These are phyloP conservation scores for Yarrowia sp. DNA, from an alignment of 805 yeast genomes.

Conservation along the genomic window DNA sequence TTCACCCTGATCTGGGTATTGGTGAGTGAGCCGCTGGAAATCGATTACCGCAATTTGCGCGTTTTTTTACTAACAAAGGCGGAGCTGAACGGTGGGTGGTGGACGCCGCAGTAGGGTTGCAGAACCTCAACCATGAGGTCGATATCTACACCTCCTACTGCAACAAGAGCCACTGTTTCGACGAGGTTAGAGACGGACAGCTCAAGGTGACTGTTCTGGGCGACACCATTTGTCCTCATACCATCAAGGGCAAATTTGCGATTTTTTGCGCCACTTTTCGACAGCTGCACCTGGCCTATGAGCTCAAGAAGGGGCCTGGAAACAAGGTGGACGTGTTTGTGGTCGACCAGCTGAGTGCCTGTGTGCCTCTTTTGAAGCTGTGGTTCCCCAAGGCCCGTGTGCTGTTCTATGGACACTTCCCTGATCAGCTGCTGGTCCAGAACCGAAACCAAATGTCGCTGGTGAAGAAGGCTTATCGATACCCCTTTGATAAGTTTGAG, in stretches of 20 bases:
- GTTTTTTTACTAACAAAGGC: slow-evolving; percentile 33
- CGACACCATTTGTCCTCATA: slow-evolving; percentile 73
- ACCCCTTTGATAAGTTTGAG: slow-evolving; percentile 82
- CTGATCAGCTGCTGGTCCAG: slow-evolving; percentile 75
- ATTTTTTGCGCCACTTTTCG: slow-evolving; percentile 81
- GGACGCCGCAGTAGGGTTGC: slow-evolving; percentile 88
- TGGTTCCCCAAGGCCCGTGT: slow-evolving; percentile 46
- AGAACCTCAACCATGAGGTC: slow-evolving; percentile 61
- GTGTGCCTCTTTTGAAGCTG: slow-evolving; percentile 65
- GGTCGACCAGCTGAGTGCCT: slow-evolving; percentile 84
- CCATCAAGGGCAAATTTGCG: slow-evolving; percentile 61
- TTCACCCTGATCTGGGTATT: slow-evolving; percentile 95
- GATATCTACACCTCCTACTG: slow-evolving; percentile 86
- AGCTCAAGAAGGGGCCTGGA: slow-evolving; percentile 50
- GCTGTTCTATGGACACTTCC: slow-evolving; percentile 93
- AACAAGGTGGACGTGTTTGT: slow-evolving; percentile 64
- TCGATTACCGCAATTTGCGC: background rate
- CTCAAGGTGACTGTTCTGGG: slow-evolving; percentile 73
- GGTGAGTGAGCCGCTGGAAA: no score
- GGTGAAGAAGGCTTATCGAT: slow-evolving; percentile 63
- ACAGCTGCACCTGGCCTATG: slow-evolving; percentile 62
- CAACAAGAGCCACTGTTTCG: slow-evolving; percentile 83
- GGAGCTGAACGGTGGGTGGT: slow-evolving; percentile 98
- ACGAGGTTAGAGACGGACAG: slow-evolving; percentile 62
- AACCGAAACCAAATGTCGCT: slow-evolving; percentile 45